Percentiles rank a stretch among this genome's conserved stretches.
Conservation (phyloP, 441 rosid genomes). For the Sinapis alba region DNA sequence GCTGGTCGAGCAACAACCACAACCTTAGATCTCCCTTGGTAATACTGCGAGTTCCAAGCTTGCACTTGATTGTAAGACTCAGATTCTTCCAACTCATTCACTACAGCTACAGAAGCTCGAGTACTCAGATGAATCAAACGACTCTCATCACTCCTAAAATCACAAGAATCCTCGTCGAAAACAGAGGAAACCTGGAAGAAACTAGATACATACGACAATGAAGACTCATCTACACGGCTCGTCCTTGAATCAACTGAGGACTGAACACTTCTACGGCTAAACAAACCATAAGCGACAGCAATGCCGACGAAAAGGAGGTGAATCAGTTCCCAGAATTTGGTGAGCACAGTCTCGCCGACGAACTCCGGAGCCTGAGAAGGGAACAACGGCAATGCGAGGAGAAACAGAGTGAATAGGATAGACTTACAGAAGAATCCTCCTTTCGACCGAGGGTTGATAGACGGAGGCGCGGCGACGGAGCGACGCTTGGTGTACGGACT, state of each 20-base stretch:
- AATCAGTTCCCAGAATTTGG: slow-evolving; percentile 73
- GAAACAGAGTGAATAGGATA: slow-evolving; percentile 51
- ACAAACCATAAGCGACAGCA: slow-evolving; percentile 81
- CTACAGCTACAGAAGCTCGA: slow-evolving; percentile 17
- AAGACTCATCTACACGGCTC: slow-evolving; percentile 42
- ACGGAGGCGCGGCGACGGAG: slow-evolving; percentile 6
- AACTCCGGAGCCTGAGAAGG: slow-evolving; percentile 80
- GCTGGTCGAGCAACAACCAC: slow-evolving; percentile 54
- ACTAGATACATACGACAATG: slow-evolving; percentile 53
- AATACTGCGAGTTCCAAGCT: slow-evolving; percentile 68
- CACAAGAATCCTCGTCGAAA: slow-evolving; percentile 55
- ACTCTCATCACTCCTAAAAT: slow-evolving; percentile 38
- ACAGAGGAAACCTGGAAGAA: slow-evolving; percentile 55
- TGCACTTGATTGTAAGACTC: slow-evolving; percentile 37
- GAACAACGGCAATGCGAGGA: slow-evolving; percentile 68
- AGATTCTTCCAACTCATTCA: slow-evolving; percentile 28
- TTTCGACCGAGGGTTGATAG: slow-evolving; percentile 24
- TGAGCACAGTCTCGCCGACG: slow-evolving; percentile 48
- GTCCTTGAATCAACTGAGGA: slow-evolving; percentile 33
- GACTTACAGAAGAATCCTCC: slow-evolving; percentile 53
- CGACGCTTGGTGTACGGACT: slow-evolving; percentile 35
- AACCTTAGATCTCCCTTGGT: slow-evolving; percentile 56
- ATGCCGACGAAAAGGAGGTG: slow-evolving; percentile 73
- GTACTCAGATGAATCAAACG: slow-evolving; percentile 6
- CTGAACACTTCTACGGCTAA: slow-evolving; percentile 61